Base-by-base conservation (phyloP, 331 rosid species). In the Saraca asoca region DNA sequence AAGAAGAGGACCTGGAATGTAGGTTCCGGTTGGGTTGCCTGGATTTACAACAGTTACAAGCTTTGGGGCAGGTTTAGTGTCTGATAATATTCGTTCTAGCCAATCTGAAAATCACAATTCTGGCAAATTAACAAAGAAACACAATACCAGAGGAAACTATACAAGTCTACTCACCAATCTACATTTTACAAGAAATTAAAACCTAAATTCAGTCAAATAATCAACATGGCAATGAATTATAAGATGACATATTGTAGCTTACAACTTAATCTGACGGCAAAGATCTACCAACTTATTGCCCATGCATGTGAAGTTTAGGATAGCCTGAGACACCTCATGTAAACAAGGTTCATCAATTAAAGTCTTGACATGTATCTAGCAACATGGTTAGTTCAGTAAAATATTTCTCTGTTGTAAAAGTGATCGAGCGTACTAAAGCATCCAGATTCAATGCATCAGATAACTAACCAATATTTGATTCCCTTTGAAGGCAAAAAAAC, bases 1-100 rank as follows among this genome's bases (percentile, higher is more conserved):
- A 46, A 85, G 90, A 63, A 85, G 85, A 64, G 73, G 70, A 43
- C 79, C 81, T 0, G 90, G 90, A 68, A 85, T 81, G 57, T 81
- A 85, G 71, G 90, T 85, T 71, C 87, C 90, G 54, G 70, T 43
- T 55, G 90, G 90, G 69, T 85, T 85, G 59, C 90, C 90, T 18
- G 90, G 90, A 79, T 85, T 85, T 43, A 85, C 90, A 52, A 85
- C 79, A n/a, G 68, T 79, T 33, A 85, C 90, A 68, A 85, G 83
- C 72, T 85, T 85, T 50, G 90, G 90, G 50, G 76, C 42, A 18
- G 87, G 90, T 60, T 79, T 79, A 46, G 79, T 77, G 76, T 85
- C 87, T 14, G 6, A 67, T 29, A 85, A 55, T 14, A 74, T 79
- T 49, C 55, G 76, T 44, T 85, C 87, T 57, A 85, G 58, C 90